Base-by-base conservation (phyloP, 371 early-diverging fungal genomes). In the Apophysomyces sp. region DNA sequence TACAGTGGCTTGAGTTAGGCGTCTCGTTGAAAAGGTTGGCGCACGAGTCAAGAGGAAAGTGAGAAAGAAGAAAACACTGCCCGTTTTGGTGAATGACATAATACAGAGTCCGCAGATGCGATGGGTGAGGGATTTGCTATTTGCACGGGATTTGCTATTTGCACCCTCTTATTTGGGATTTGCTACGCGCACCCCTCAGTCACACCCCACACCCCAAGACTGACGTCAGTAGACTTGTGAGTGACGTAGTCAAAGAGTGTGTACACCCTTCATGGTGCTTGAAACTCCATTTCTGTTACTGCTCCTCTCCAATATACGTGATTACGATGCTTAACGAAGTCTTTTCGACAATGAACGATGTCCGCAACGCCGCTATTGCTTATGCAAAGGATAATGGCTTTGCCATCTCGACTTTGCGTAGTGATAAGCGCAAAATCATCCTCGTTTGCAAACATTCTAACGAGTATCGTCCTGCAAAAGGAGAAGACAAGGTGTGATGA, bases 1-100 rank as follows among this genome's bases (percentile, higher is more conserved):
- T 44, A 44, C 49, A 44, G 49, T 44, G 49, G 49, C 49, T 44
- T 44, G 49, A 44, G 21, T 44, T 21, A 44, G 21, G 49, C 49
- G 49, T 44, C 49, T 44, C 49, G 21, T 21, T 18, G 21, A 21
- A 44, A 44, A 44, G 49, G 49, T 44, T 21, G 49, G 49, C 49
- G 49, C 49, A 44, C 49, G 21, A 44, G 49, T 44, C 49, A 44
- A 44, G 24, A 21, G 21, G 24, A 21, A 44, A 41, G 16, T 6
- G 16, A 21, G 49, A 21, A 21, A 8, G 8, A 21, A 44, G 21
- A 44, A 44, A 21, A 44, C 49, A 21, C 9, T 44, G 8, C 21
- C 34, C 13, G 34, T 44, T 44, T 44, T 21, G 21, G 49, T 21
- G 18, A 44, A 44, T 44, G 37, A 37, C 37, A 37, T 37, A 37